Evolutionary conservation across 495 filamentous ascomycete genomes (phyloP), one percentile per base, ranked within the genome.

Genomic region (Penicillium riverlandense): DNA sequence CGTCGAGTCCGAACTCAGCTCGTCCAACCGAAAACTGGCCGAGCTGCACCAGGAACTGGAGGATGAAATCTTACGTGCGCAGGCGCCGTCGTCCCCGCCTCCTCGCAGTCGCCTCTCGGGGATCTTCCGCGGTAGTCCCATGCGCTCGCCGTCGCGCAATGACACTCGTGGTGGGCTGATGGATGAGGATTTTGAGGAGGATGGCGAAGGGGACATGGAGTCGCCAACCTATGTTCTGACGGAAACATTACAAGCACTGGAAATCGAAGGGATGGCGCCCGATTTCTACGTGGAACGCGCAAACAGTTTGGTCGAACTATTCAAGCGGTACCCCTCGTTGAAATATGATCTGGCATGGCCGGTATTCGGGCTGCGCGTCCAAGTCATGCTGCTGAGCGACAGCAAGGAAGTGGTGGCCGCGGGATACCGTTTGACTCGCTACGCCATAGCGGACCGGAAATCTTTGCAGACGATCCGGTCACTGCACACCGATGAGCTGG

Each of bases 341-440:
- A 97, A 97, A 54, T 95, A 96, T 62, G 92, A 98, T 58, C 71
- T 98, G 47, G 89, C 83, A 11, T 98, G 92, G 92, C 82, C 89
- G 6, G 83, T 90, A 0, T 98, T 97, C 65, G 94, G 94, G 1
- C 62, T 90, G 22, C 79, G 94, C 15, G 87, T 96, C 65, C 92
- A 98, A 59, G 82, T 85, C 40, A 89, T 98, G 87, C 82, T 98
- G 41, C 71, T 98, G 44, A 94, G 90, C 55, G 90, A 95, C 44
- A 96, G 84, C 63, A 85, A 90, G 53, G 92, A 98, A 61, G 90
- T 96, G 28, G 88, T 96, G 8, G 94, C 92, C 28, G 88, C 92
- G 29, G 91, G 86, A 2, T 98, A 97, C 65, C 78, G 92, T 49
- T 81, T 96, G 61, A 87, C 89, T 44, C 82, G 92, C 62, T 91